Percentiles rank a stretch among this genome's conserved stretches.
Evolutionary conservation across 352 stramenopile species (phyloP).

Genomic region (Aphanomyces stellatus): DNA sequence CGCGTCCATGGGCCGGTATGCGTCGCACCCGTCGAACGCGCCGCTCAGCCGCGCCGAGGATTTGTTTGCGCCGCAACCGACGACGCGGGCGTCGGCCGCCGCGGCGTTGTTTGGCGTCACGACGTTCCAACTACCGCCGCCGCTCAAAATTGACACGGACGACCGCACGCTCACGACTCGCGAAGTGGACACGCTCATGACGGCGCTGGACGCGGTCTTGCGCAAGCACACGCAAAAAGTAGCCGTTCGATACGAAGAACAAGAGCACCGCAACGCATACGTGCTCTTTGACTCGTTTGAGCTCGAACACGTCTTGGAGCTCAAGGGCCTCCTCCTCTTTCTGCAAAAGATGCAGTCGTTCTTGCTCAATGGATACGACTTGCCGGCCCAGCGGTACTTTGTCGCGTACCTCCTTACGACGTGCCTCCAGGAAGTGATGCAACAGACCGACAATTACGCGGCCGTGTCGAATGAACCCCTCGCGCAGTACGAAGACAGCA

Average conservation of each 20-base stretch:
- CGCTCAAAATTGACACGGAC: neutral
- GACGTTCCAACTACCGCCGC: too few relatives aligned
- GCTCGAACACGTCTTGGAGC: conserved; percentile 56
- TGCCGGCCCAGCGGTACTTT: conserved; percentile 67
- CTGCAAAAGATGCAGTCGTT: conserved; percentile 62
- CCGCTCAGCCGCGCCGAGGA: conserved; percentile 56
- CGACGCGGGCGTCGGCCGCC: neutral
- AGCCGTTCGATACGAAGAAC: conserved; percentile 19
- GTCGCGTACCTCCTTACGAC: conserved; percentile 57
- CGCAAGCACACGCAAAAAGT: conserved; percentile 1
- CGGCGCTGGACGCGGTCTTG: conserved; percentile 23
- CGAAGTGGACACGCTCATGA: conserved; percentile 22
- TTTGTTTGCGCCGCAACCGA: conserved; percentile 30
- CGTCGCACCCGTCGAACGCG: conserved; percentile 25
- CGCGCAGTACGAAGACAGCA: conserved; percentile 6
- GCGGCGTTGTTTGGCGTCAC: neutral
- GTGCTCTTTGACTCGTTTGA: conserved; percentile 58
- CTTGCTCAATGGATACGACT: conserved; percentile 67
- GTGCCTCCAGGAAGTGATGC: conserved; percentile 41
- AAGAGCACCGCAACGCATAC: conserved; percentile 31
- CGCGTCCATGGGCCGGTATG: conserved; percentile 65
- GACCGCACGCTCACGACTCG: neutral
- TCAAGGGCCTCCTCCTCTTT: conserved; percentile 60
- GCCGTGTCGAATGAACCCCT: conserved; percentile 22
- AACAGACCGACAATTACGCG: conserved; percentile 22